Base-by-base conservation (phyloP, 805 yeast genomes). In the Teunomyces aglyptinius region DNA sequence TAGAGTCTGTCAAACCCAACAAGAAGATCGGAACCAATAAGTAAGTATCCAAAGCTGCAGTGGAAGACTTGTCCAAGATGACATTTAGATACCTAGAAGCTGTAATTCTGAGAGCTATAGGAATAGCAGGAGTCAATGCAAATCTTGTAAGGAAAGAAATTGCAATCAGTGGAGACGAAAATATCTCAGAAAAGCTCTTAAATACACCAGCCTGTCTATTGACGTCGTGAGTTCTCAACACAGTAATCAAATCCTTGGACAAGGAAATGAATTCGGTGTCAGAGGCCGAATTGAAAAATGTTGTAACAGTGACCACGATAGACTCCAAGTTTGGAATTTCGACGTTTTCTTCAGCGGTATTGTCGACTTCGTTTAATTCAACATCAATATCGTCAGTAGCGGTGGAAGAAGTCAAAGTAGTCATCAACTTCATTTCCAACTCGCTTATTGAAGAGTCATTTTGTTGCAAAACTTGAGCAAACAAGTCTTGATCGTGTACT, bases 141-240 rank as follows among this genome's bases (percentile, higher is more conserved):
- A 81, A 69, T 60, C 90, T 73, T 10, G 81, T 56, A 34, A 83
- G 60, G 58, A 85, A 86, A 0, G 90, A 77, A n/a, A 82, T 52
- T 27, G 72, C 69, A 2, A 78, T 55, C 49, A 75, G 81, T 2
- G 57, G 46, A 2, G 76, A 60, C 1, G 66, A 55, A 49, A 80
- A 77, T 0, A 55, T 51, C n/a, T 49, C 24, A 24, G 51, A 36
- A 45, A 61, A 61, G 22, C 43, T 38, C 18, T 41, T 34, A 22
- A 58, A 47, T 3, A 49, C 26, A n/a, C 43, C 15, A 38, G 49
- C 51, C 38, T 59, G 56, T 11, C 46, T 31, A 13, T 52, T 56
- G 11, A 38, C 35, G 11, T 34, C 31, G 18, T 24, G 38, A 24
- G 22, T 20, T 16, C 28, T 41, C 24, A 43, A 26, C 4, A 46